These are phyloP conservation scores for Suillus lakei DNA, from an alignment of 768 basidiomycete species.

Conservation along the genomic window DNA sequence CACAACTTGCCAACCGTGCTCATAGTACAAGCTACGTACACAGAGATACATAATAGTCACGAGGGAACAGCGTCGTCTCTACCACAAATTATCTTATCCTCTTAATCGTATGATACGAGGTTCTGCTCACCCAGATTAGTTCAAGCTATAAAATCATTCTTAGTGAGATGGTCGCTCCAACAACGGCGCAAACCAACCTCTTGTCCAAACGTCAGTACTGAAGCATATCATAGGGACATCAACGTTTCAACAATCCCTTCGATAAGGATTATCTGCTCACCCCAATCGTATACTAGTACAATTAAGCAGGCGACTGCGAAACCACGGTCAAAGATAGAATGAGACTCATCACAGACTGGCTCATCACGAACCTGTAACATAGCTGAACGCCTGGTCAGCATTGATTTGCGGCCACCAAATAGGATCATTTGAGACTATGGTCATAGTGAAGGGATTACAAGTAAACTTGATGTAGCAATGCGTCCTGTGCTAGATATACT, in stretches of 20 bases:
- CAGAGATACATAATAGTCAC: not conserved
- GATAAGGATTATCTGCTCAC: not conserved
- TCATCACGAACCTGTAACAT: not conserved
- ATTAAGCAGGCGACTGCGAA: not conserved
- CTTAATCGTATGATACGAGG: not conserved
- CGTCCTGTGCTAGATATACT: not conserved
- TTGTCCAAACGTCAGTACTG: not conserved
- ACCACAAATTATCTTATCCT: not conserved
- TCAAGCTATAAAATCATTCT: not conserved
- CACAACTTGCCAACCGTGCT: not conserved
- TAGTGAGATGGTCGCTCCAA: not conserved
- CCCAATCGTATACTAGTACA: not conserved
- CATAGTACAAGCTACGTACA: not conserved
- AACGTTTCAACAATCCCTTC: not conserved
- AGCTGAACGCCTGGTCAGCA: not conserved
- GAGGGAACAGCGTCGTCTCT: not conserved
- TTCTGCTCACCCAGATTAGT: not conserved
- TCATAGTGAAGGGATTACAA: not conserved
- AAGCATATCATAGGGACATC: not conserved
- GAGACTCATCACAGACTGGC: not conserved
- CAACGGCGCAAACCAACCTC: not conserved
- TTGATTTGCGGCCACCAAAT: not conserved
- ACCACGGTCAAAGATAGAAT: not conserved
- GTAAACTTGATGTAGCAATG: not conserved
- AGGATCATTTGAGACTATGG: not conserved